Evolutionary conservation across 1,284 basidiomycete species (phyloP), one percentile per base, ranked within the genome.

Genomic region (Leccinum pachyderme): DNA sequence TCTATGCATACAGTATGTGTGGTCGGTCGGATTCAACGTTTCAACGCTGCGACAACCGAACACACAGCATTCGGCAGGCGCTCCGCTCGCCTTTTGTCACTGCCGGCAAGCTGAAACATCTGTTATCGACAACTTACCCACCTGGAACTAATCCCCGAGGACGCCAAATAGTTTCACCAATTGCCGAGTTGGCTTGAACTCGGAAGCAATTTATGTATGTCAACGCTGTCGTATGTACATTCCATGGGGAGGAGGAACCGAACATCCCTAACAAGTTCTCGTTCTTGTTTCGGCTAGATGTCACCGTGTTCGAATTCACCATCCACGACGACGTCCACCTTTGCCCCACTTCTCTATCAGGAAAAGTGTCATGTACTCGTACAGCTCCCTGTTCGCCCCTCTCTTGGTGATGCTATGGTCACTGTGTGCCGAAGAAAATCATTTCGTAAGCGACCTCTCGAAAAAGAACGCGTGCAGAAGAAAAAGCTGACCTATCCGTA

Each of bases 281-380:
- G 22, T 41, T 41, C 39, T 39, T 7, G 13, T 37, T 41, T 41
- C 22, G 39, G 39, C 39, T 24, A 13, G 37, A 22, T 22, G 22
- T 41, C 22, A 8, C 43, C 43, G 25, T 25, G 43, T 18, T 24
- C 15, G n/a, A 44, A 39, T 18, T 68, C 62, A 77, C 81, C 82
- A 87, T 15, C 77, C 78, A 18, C 82, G 76, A 53, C 79, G 77
- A 56, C 80, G 77, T 5, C 87, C 86, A 5, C 93, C 93, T 60
- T 87, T 86, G 22, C 94, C 95, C 94, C 95, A 98, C 66, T 91
- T 92, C 72, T 95, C 92, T 1, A 85, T 62, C 57, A 99, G 74
- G 73, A 94, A 98, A 24, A 73, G 77, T 1, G 86, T 87, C 84
- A 98, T 82, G 74, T 82, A 96, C 74, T 96, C 88, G 62, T 88